Base-by-base conservation (phyloP, 148 eudicot species). In the Hydrangea macrophylla region DNA sequence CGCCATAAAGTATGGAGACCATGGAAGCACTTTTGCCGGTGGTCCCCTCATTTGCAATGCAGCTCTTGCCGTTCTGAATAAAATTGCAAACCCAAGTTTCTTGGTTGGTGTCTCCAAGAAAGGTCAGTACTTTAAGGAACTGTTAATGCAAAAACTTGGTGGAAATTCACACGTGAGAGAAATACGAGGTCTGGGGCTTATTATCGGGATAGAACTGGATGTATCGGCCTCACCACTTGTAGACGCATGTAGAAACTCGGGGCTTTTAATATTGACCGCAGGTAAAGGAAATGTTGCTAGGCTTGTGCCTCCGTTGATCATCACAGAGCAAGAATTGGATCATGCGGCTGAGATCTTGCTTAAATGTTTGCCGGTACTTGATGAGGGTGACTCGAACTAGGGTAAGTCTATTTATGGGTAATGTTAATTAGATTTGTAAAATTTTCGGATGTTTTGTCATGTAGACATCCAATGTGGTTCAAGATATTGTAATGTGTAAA, bases 11-110 rank as follows among this genome's bases (percentile, higher is more conserved):
- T 78, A 24, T 65, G 96, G 96, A 51, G 98, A 94, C 58, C 98
- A 94, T 28, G 98, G 97, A 65, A 94, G 98, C 84, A 94, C 98
- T 31, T 90, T 94, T 69, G 98, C 97, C 7, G 98, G 98, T 23
- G 83, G 73, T 35, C 95, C 98, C 18, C 89, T 94, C 5, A 86
- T 86, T 10, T 94, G 97, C 58, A 73, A 62, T 11, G 96, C 89
- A 35, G 98, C 86, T 44, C 67, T 85, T n/a, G 68, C 90, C 1
- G 95, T 88, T 62, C 32, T 88, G 24, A 92, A 88, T 48, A 88
- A 83, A 80, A 88, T 93, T 31, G 82, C 89, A 25, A 64, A 71
- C 6, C 90, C 92, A 1, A 67, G 68, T 33, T 88, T 94, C 60
- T 68, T 94, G 62, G 72, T 84, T 55, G 70, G 79, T 28, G 91